Base-by-base conservation (phyloP, 495 filamentous ascomycete genomes). In the Pseudevernia furfuracea region DNA sequence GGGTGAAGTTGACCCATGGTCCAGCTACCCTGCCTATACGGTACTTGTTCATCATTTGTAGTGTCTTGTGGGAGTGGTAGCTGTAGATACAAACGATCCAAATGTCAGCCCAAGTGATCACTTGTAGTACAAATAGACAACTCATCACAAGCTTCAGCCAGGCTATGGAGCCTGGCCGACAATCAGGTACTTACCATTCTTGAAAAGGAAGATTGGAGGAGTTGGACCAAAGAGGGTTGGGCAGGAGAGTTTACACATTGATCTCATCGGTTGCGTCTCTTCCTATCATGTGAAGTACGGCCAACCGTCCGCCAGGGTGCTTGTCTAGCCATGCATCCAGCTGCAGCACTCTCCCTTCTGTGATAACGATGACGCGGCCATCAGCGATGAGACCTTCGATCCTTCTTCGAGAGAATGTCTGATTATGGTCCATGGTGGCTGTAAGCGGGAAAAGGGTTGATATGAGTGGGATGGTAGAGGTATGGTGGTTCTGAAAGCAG, bases 261-360 rank as follows among this genome's bases (percentile, higher is more conserved):
- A 82, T 80, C 71, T 82, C 79, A 68, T 80, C 77, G 34, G 79
- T 80, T 58, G 78, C 78, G 72, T 82, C 79, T 69, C 72, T 75
- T 39, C 79, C 79, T 3, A 81, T 73, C 78, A 81, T 80, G 67
- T 82, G 79, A 67, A 76, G 63, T 52, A 82, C 77, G 2, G 76
- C 75, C 37, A 80, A 60, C 4, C 70, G 65, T 28, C 79, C 79
- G 19, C 79, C 79, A 0, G 79, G 79, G 67, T 82, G 79, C 43
- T 71, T 73, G 61, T 74, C 65, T 52, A 80, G 71, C 79, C 78
- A 82, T 10, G 67, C 66, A 63, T 78, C 74, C 58, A 81, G 74
- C 56, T 70, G 69, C 36, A 82, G 73, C n/a, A 79, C 77, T 23
- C 66, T 61, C 49, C 75, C 76, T 34, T 81, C 70, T 58, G 70